Evolutionary conservation across 169 alveolate species (phyloP), one percentile per base, ranked within the genome.

Genomic region (Plasmodium inui): DNA sequence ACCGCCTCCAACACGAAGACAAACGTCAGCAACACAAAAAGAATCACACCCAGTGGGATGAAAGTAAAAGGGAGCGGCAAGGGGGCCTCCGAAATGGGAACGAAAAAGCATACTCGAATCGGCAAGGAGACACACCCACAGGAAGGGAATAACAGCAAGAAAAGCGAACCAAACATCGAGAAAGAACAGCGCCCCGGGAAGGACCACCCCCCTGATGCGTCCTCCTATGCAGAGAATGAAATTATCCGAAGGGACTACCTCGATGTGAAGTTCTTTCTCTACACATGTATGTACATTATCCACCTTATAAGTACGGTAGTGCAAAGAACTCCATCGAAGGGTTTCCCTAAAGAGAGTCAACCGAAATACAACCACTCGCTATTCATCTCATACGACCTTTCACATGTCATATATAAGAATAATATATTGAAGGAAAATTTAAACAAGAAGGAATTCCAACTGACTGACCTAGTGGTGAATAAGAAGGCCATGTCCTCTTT

Each of bases 281-380:
- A 86, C 70, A 86, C 50, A n/a, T 86, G 93, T 76, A 14, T 26
- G 67, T 86, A 86, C 28, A 86, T 86, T n/a, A 71, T 84, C 32
- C 70, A 71, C 50, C 53, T 41, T 1, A 86, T 86, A 28, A 22
- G 84, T 26, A 76, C 17, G 17, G 44, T 86, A 8, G 30, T 72
- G 5, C 46, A 44, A 19, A 12, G 9, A 41, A 50, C 84, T 32
- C 37, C 26, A 17, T n/a, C 53, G 10, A 53, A 28, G 14, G 85
- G 22, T 46, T 39, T 12, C n/a, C 72, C 55, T 12, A 67, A 67
- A 82, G 72, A 50, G 41, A 70, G 8, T 22, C 41, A 67, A 17
- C 61, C 61, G 4, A 19, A 9, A 8, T 32, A 32, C 44, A 34
- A 44, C 7, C 93, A 86, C 39, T 22, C 19, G 12, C 17, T 86